Conservation (phyloP, 305 asterid genomes). For the Vinca major region DNA sequence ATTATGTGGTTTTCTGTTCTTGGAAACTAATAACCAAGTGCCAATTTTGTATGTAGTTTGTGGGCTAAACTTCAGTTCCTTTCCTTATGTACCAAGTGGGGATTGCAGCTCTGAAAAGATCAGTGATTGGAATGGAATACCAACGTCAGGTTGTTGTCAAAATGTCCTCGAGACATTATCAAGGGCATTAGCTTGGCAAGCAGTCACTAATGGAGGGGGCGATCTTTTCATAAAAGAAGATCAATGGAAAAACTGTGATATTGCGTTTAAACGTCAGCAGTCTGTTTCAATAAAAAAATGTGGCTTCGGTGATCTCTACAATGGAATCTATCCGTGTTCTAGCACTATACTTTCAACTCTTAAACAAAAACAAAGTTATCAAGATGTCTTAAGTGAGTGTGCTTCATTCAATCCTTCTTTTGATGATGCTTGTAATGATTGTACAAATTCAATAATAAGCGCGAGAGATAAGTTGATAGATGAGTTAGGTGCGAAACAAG, state of each 20-base stretch:
- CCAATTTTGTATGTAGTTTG: conserved; percentile 34
- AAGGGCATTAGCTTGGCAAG: conserved; percentile 41
- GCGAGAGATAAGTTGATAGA: conserved; percentile 20
- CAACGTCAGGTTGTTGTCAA: conserved; percentile 51
- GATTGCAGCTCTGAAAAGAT: conserved; percentile 40
- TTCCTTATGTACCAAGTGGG: conserved; percentile 50
- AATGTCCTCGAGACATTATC: conserved; percentile 38
- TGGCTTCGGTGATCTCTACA: conserved; percentile 34
- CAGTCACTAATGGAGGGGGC: conserved; percentile 14
- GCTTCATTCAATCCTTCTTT: conserved; percentile 34
- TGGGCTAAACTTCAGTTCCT: conserved; percentile 37
- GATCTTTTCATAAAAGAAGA: conserved; percentile 31
- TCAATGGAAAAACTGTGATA: conserved; percentile 36
- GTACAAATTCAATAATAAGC: conserved; percentile 27
- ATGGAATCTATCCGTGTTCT: conserved; percentile 38
- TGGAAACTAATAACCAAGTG: not conserved
- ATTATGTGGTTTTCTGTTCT: not conserved
- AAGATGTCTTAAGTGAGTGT: conserved; percentile 25
- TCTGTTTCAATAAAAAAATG: conserved; percentile 37
- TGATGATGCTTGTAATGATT: conserved; percentile 36
- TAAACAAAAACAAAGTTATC: conserved; percentile 5
- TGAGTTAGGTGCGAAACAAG: conserved; percentile 5
- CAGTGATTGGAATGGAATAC: conserved; percentile 42
- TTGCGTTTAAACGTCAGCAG: conserved; percentile 33
- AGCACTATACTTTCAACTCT: conserved; percentile 19